Evolutionary conservation across 1,284 basidiomycete genomes (phyloP).

Genomic region (Fistulinella staudtii): DNA sequence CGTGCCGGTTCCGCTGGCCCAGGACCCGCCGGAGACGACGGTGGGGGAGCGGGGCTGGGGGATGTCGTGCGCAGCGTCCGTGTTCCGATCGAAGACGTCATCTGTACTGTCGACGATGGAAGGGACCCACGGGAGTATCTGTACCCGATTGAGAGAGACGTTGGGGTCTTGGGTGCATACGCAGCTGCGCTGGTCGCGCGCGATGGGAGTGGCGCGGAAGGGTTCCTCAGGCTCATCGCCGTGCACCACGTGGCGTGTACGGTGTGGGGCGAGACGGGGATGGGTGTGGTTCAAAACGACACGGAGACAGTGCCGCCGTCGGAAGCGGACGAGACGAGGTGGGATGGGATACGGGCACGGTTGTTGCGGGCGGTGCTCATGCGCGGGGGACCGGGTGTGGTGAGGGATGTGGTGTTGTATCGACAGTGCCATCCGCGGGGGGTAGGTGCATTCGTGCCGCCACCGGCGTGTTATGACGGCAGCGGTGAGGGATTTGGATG

Average conservation of each 20-base stretch:
- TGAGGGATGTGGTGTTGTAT: slow-evolving; percentile 56
- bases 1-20: slow-evolving; percentile 41
- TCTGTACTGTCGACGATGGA: slow-evolving; percentile 17
- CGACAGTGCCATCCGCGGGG: slow-evolving; percentile 32
- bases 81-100: slow-evolving; percentile 38
- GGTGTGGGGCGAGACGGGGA: slow-evolving; percentile 65
- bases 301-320: background rate
- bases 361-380: slow-evolving; percentile 50
- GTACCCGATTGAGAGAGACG: slow-evolving; percentile 67
- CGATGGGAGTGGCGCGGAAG: slow-evolving; percentile 32
- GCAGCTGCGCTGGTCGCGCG: slow-evolving; percentile 44
- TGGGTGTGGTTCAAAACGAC: slow-evolving; percentile 3
- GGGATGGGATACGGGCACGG: slow-evolving; percentile 33
- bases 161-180: slow-evolving; percentile 63
- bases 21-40: background rate
- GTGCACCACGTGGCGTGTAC: slow-evolving; percentile 76
- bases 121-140: slow-evolving; percentile 57
- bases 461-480: slow-evolving; percentile 40
- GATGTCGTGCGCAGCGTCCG: slow-evolving; percentile 55
- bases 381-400: slow-evolving; percentile 45
- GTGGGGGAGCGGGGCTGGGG: slow-evolving; percentile 8
- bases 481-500: slow-evolving; percentile 14
- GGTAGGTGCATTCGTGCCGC: slow-evolving; percentile 27
- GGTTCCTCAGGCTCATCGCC: slow-evolving; percentile 69
- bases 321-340: background rate